A percentile compares a stretch with the other conserved stretches of the same genome.
Conservation (phyloP, 352 stramenopile genomes). For the Globisporangium cystogenes region DNA sequence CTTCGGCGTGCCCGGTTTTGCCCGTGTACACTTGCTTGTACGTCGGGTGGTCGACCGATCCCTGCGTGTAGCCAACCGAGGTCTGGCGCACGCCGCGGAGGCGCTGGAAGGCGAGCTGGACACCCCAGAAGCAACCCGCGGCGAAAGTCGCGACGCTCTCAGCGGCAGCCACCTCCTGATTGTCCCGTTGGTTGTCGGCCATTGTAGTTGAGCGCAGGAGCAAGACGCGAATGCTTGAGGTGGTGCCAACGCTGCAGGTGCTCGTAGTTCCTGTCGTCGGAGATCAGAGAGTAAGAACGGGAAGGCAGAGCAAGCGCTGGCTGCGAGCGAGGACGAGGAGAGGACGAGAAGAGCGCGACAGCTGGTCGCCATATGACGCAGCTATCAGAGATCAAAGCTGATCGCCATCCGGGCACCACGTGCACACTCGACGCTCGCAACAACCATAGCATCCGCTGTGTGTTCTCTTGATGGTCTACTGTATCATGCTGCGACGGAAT, state of each 20-base stretch:
- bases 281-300: neutral
- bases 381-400: too few relatives aligned
- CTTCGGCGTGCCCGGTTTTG: slow-evolving; percentile 93
- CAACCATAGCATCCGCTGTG: neutral
- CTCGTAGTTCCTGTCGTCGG: neutral
- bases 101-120: slow-evolving; percentile 95
- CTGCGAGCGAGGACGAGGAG: neutral
- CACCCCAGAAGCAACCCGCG: slow-evolving; percentile 97
- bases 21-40: slow-evolving; percentile 95
- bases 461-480: neutral
- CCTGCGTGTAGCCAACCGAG: slow-evolving; percentile 85
- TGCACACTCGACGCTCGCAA: neutral
- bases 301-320: too few relatives aligned
- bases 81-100: slow-evolving; percentile 92
- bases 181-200: neutral
- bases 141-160: slow-evolving; percentile 90
- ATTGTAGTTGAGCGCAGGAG: too few relatives aligned
- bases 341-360: neutral
- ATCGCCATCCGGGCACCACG: too few relatives aligned
- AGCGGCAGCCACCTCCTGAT: neutral
- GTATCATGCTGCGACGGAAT: slow-evolving; percentile 10
- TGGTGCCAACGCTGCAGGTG: too few relatives aligned
- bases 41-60: slow-evolving; percentile 76
- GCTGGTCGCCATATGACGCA: too few relatives aligned
- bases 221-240: too few relatives aligned